These are phyloP conservation scores for Sporothrix schenckii DNA, from an alignment of 2,329 filamentous ascomycete genomes.

Conservation along the genomic window DNA sequence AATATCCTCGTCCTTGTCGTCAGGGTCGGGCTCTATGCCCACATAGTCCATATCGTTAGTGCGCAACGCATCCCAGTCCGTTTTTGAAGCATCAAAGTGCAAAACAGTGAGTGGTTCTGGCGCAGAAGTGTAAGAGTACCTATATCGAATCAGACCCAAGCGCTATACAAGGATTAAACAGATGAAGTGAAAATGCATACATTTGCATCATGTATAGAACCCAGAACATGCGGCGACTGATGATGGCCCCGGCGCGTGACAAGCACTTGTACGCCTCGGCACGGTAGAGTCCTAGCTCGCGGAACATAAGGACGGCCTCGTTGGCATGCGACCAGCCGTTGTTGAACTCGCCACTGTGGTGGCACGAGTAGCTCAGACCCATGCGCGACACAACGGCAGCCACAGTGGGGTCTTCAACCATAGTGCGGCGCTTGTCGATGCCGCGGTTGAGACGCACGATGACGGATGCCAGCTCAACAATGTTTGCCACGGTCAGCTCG, in stretches of 20 bases:
- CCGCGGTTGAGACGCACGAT: slow-evolving; percentile 21
- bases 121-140: slow-evolving; percentile 18
- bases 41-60: slow-evolving; percentile 16
- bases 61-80: slow-evolving; percentile 13
- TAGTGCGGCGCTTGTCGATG: slow-evolving; percentile 2
- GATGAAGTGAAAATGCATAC: not conserved
- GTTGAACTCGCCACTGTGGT: slow-evolving; percentile 23
- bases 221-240: slow-evolving; percentile 26
- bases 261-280: slow-evolving; percentile 11
- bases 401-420: slow-evolving; percentile 17
- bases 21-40: not conserved
- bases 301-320: slow-evolving; percentile 17
- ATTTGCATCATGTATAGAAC: slow-evolving; percentile 24
- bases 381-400: slow-evolving; percentile 13
- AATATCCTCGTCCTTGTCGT: not conserved
- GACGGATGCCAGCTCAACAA: slow-evolving; percentile 17
- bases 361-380: slow-evolving; percentile 19
- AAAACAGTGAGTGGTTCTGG: slow-evolving; percentile 16
- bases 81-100: slow-evolving; percentile 6
- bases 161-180: not conserved
- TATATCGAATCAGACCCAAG: not conserved
- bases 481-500: slow-evolving; percentile 7
- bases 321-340: slow-evolving; percentile 24
- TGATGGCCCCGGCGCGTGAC: slow-evolving; percentile 1
- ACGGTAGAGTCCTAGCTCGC: slow-evolving; percentile 20